Conservation (phyloP, 2,329 filamentous ascomycete genomes). For the Penicillium sp. region DNA sequence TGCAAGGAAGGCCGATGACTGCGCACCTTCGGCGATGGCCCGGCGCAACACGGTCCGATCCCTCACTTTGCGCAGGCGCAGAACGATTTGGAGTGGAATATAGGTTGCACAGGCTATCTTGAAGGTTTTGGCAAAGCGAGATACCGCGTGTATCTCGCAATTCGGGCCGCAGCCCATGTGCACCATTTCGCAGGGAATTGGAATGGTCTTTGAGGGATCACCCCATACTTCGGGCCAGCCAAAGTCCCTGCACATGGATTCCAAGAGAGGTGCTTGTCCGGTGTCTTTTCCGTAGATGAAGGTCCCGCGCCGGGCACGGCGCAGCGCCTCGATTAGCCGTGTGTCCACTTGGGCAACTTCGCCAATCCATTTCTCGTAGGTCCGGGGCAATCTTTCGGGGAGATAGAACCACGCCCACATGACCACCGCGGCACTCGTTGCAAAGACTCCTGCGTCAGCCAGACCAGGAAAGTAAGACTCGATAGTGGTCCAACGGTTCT, state of each 20-base stretch:
- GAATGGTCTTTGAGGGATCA: slow-evolving; percentile 68
- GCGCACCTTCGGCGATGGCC: slow-evolving; percentile 63
- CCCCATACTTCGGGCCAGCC: slow-evolving; percentile 70
- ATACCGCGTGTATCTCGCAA: slow-evolving; percentile 71
- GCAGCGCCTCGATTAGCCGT: slow-evolving; percentile 74
- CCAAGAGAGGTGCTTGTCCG: slow-evolving; percentile 68
- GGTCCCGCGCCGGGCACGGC: slow-evolving; percentile 64
- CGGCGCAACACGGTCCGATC: slow-evolving; percentile 50
- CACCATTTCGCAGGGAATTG: slow-evolving; percentile 81
- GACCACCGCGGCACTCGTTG: slow-evolving; percentile 70
- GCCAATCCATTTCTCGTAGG: slow-evolving; percentile 82
- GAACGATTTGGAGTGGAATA: slow-evolving; percentile 71
- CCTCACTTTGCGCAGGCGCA: slow-evolving; percentile 59
- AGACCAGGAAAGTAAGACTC: slow-evolving; percentile 50
- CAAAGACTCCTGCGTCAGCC: slow-evolving; percentile 72
- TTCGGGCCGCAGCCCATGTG: slow-evolving; percentile 76
- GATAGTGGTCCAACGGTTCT: slow-evolving; percentile 37
- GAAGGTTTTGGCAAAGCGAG: slow-evolving; percentile 70
- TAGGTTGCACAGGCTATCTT: slow-evolving; percentile 76
- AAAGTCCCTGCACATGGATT: slow-evolving; percentile 73
- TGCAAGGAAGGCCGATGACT: slow-evolving; percentile 77
- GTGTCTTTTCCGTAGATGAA: slow-evolving; percentile 75
- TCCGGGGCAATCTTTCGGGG: slow-evolving; percentile 68
- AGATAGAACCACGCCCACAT: slow-evolving; percentile 91
- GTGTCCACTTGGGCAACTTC: slow-evolving; percentile 74